Evolutionary conservation across 345 rosid species (phyloP).

Genomic region (Melastoma malabathricum): DNA sequence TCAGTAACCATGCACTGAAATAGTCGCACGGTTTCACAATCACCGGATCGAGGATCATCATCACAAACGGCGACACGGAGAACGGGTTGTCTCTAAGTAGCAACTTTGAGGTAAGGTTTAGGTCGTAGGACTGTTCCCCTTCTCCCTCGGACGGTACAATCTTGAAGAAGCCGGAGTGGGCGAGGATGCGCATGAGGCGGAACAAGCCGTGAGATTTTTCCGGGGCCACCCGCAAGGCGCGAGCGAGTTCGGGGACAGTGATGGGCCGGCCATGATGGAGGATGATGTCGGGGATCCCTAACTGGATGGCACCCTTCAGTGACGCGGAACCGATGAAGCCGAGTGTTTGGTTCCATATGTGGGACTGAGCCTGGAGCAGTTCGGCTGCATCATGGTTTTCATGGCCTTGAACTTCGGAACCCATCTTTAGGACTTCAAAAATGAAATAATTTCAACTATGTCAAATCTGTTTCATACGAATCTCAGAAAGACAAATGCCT

Average conservation of each 20-base stretch:
- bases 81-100: conserved; percentile 11
- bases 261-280: conserved; percentile 27
- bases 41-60: conserved; percentile 6
- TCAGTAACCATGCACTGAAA: conserved; percentile 20
- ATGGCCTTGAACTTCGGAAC: neutral
- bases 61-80: neutral
- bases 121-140: conserved; percentile 10
- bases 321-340: conserved; percentile 22
- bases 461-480: too few species aligned
- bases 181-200: conserved; percentile 24
- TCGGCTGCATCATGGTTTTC: neutral
- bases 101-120: conserved; percentile 11
- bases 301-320: conserved; percentile 22
- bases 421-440: neutral
- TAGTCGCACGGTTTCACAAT: conserved; percentile 5
- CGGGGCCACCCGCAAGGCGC: conserved; percentile 8
- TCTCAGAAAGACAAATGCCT: too few species aligned
- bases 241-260: conserved; percentile 12
- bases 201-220: conserved; percentile 8
- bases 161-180: conserved; percentile 25
- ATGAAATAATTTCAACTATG: too few species aligned
- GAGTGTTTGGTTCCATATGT: conserved; percentile 14
- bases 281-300: conserved; percentile 30
- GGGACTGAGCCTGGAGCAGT: conserved; percentile 17
- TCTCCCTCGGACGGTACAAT: neutral